Percentiles rank a stretch among this genome's conserved stretches.
Evolutionary conservation across 768 basidiomycete genomes (phyloP).

Genomic region (Pleurotus salmoneostramineus): DNA sequence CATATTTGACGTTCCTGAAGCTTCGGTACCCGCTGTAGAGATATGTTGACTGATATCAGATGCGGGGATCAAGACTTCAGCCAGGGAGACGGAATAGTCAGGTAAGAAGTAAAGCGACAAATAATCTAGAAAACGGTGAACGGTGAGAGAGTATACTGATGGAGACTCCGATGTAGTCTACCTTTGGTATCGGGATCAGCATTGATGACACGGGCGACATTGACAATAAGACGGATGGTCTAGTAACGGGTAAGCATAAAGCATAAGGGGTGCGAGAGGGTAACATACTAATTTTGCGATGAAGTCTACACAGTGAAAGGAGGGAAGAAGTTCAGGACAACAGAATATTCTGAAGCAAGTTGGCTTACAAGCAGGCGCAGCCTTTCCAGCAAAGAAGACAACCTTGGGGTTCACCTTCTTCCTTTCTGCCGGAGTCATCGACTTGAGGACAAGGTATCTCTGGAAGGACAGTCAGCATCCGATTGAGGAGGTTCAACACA

Average conservation of each 20-base stretch:
- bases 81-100: conserved; percentile 86
- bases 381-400: conserved; percentile 97
- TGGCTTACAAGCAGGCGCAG: conserved; percentile 81
- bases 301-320: conserved; percentile 49
- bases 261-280: not conserved
- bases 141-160: not conserved
- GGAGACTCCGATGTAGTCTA: not conserved
- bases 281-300: conserved; percentile 77
- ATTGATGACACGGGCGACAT: conserved; percentile 78
- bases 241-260: conserved; percentile 19
- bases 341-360: conserved; percentile 10
- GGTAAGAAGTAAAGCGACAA: conserved; percentile 93
- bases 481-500: not conserved
- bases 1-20: conserved; percentile 80
- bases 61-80: conserved; percentile 85
- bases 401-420: conserved; percentile 83
- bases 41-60: conserved; percentile 96
- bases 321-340: not conserved
- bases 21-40: conserved; percentile 95
- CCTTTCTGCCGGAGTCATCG: conserved; percentile 70
- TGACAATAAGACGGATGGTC: conserved; percentile 93
- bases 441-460: conserved; percentile 82
- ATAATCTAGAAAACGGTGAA: conserved; percentile 71
- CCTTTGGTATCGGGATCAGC: conserved; percentile 48
- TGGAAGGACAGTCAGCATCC: conserved; percentile 22